phyloP scores from a whole-genome alignment of 1,139 yeast genomes.

The Diutina catenulata region DNA sequence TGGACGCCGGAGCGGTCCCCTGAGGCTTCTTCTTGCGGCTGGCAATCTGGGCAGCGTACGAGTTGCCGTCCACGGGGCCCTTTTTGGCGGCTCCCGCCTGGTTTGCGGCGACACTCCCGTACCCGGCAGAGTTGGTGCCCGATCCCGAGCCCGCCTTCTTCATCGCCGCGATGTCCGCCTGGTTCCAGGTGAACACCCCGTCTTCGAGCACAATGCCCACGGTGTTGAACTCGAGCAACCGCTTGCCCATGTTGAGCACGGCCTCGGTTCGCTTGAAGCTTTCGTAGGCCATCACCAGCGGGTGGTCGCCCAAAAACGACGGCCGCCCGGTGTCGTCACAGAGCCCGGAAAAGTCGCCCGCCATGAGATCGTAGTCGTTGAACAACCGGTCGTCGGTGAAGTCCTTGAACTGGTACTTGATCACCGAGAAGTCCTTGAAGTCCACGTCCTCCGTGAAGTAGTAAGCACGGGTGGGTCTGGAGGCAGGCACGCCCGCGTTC shows the following conservation, averaged over 20 bases:
- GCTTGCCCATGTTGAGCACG: neutral
- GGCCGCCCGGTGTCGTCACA: neutral
- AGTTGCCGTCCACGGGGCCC: too few species aligned
- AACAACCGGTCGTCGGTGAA: slow-evolving; percentile 42
- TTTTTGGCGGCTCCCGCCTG: too few species aligned
- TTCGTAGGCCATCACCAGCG: neutral
- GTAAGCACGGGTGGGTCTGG: slow-evolving; percentile 32
- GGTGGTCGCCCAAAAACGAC: neutral
- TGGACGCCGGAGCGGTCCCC: too few species aligned
- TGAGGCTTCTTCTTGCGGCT: too few species aligned
- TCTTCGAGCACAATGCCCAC: neutral
- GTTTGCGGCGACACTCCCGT: too few species aligned
- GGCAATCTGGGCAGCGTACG: too few species aligned
- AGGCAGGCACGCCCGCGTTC: slow-evolving; percentile 9
- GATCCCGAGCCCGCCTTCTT: too few species aligned
- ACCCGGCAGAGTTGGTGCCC: too few species aligned
- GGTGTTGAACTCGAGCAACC: neutral
- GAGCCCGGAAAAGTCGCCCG: neutral
- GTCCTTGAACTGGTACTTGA: slow-evolving; percentile 44
- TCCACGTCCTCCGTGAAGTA: slow-evolving; percentile 55
- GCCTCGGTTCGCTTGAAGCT: neutral
- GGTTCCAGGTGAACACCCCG: too few species aligned
- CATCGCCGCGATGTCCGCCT: too few species aligned
- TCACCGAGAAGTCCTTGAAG: slow-evolving; percentile 45
- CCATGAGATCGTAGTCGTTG: slow-evolving; percentile 15